These are phyloP conservation scores for Myxozyma udenii DNA, from an alignment of 805 yeast species.

Conservation along the genomic window DNA sequence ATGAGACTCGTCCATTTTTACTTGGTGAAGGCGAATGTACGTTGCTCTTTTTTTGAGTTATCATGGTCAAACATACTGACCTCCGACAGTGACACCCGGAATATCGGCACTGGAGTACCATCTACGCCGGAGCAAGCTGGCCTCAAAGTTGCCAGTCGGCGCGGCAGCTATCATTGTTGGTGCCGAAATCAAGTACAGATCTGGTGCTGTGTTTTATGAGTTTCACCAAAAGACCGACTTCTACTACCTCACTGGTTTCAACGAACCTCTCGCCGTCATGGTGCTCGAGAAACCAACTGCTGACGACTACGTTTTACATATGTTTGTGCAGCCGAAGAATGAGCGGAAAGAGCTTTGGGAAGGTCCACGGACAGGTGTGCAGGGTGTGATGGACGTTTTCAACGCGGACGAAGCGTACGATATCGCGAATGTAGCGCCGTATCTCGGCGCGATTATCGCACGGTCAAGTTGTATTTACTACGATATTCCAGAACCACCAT, in stretches of 20 bases:
- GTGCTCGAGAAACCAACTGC: conserved; percentile 47
- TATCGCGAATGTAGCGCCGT: conserved; percentile 40
- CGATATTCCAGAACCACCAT: conserved; percentile 41
- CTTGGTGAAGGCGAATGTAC: conserved; percentile 62
- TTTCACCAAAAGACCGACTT: conserved; percentile 91
- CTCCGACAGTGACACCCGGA: conserved; percentile 64
- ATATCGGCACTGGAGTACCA: conserved; percentile 81
- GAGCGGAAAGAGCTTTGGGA: conserved; percentile 86
- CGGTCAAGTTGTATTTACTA: conserved; percentile 54
- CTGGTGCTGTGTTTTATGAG: conserved; percentile 87
- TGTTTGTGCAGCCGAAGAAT: conserved; percentile 84
- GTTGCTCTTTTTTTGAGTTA: neutral
- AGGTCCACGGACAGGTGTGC: conserved; percentile 83
- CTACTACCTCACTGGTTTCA: conserved; percentile 71
- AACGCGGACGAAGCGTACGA: conserved; percentile 73
- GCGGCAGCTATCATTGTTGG: conserved; percentile 77
- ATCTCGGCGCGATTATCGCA: conserved; percentile 48
- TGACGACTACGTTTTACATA: conserved; percentile 50
- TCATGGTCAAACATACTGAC: neutral
- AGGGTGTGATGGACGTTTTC: conserved; percentile 77
- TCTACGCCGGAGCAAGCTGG: conserved; percentile 61
- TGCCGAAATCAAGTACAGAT: conserved; percentile 66
- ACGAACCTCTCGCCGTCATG: conserved; percentile 30
- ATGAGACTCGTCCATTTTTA: conserved; percentile 77
- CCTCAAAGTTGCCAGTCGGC: conserved; percentile 54